Base-by-base conservation (phyloP, 495 filamentous ascomycete species). In the Daldinia decipiens region DNA sequence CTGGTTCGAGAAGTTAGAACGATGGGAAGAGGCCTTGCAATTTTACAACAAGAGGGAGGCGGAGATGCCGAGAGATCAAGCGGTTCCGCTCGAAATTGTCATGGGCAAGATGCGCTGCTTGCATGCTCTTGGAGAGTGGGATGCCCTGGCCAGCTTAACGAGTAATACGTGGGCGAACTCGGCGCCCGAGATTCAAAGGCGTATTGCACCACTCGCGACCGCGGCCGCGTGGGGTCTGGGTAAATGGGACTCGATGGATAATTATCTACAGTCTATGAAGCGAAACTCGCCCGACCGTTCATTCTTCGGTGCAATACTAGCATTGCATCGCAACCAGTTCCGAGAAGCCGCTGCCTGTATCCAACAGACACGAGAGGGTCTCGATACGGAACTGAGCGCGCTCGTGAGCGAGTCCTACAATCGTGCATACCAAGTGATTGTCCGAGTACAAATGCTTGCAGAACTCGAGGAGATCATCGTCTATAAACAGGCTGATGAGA, bases 61-160 rank as follows among this genome's bases (percentile, higher is more conserved):
- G 8, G 92, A 97, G 53, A 77, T 86, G 51, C 87, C 84, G 11
- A 85, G 86, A 8, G 84, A 85, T 36, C 76, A 80, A 39, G 86
- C 88, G 3, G 82, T 87, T 5, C 92, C 91, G 0, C 91, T 98
- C 67, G 94, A 98, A 59, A 90, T 98, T 36, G 95, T 95, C 5
- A 97, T 98, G 93, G 95, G 95, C 66, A 98, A 99, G 80, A 99
- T 99, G 95, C 91, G 96, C 17, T 99, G 95, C 86, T 81, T 98
- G 43, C 96, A 99, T 75, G 95, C 95, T 32, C 86, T 99, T 34
- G 96, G 95, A 45, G 95, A 99, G 78, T 99, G 95, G 94, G 96
- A 97, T 70, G 87, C 92, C 12, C 84, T 99, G 9, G 94, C 95
- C 9, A 85, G 88, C 45, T 85, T 99, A 36, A 93, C 94, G 0